A percentile compares a stretch with the other conserved stretches of the same genome.
These are phyloP conservation scores for Gleditsia sinensis DNA, from an alignment of 306 rosid species.

Conservation along the genomic window DNA sequence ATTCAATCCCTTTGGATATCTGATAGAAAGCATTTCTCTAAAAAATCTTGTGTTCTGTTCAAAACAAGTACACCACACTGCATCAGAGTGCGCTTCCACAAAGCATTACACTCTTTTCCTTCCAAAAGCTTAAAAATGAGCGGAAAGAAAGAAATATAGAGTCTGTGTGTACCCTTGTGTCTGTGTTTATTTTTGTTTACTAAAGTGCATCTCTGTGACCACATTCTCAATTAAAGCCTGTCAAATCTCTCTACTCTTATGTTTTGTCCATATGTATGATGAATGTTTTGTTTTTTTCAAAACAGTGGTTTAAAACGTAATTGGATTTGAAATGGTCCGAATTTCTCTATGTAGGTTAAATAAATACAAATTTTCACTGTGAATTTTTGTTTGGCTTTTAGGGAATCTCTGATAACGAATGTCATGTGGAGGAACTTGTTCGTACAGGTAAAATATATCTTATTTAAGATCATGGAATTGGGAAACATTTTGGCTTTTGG, in stretches of 20 bases:
- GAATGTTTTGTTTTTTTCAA: neutral
- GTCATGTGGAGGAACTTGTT: conserved; percentile 96
- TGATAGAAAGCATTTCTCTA: neutral
- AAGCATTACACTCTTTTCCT: conserved; percentile 26
- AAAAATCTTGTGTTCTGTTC: conserved; percentile 10
- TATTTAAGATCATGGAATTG: conserved; percentile 8
- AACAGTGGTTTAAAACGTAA: neutral
- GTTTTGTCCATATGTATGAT: neutral
- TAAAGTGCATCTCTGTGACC: neutral
- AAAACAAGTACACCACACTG: neutral
- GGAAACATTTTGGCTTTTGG: conserved; percentile 1
- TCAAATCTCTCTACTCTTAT: neutral
- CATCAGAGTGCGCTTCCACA: neutral
- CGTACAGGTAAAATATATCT: conserved; percentile 65
- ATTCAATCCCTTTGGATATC: neutral
- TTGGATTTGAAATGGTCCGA: conserved; percentile 20
- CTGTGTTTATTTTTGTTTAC: neutral
- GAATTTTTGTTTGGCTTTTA: conserved; percentile 46
- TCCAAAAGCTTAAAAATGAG: conserved; percentile 13
- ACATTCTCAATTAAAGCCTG: conserved; percentile 2
- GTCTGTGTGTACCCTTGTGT: neutral
- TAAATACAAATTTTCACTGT: conserved; percentile 27
- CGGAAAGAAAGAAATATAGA: conserved; percentile 1
- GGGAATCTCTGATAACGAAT: conserved; percentile 98
- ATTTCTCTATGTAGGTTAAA: conserved; percentile 10